A percentile compares a stretch with the other conserved stretches of the same genome.
These are phyloP conservation scores for Sindora glabra DNA, from an alignment of 306 rosid genomes.

Conservation along the genomic window DNA sequence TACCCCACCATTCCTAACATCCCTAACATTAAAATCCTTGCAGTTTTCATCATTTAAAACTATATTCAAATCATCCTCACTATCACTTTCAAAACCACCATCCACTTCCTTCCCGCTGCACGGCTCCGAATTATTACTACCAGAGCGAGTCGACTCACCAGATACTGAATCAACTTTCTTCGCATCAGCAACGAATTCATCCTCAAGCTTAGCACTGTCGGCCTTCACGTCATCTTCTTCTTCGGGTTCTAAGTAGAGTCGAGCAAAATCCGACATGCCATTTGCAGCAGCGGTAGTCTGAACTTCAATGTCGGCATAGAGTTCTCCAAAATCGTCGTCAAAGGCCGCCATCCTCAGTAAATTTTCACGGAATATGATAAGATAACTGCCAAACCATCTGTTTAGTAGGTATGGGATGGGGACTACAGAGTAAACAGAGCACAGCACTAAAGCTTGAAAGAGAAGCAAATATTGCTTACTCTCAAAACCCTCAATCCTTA, in stretches of 20 bases:
- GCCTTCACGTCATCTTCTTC: not conserved
- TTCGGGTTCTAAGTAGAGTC: conserved; percentile 2
- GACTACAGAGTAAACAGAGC: too few species aligned
- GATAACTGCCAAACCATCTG: not conserved
- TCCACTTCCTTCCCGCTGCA: not conserved
- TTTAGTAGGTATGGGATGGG: too few species aligned
- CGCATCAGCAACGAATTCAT: not conserved
- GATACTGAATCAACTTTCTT: not conserved
- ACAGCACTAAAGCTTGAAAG: too few species aligned
- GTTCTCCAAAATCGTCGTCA: conserved; percentile 55
- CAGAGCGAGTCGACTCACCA: not conserved
- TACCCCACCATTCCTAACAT: conserved; percentile 3
- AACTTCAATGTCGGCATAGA: conserved; percentile 35
- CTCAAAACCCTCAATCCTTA: too few species aligned
- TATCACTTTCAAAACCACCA: conserved; percentile 35
- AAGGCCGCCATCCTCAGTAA: conserved; percentile 23
- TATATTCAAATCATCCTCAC: conserved; percentile 58
- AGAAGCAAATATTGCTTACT: too few species aligned
- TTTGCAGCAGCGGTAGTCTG: conserved; percentile 19
- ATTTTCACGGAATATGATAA: not conserved
- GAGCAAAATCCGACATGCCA: conserved; percentile 6
- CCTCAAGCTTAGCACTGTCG: not conserved
- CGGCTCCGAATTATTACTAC: not conserved
- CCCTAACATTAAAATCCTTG: conserved; percentile 9
- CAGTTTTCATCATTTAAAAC: conserved; percentile 52